These are phyloP conservation scores for Salix caprea DNA, from an alignment of 345 rosid genomes.

Conservation along the genomic window DNA sequence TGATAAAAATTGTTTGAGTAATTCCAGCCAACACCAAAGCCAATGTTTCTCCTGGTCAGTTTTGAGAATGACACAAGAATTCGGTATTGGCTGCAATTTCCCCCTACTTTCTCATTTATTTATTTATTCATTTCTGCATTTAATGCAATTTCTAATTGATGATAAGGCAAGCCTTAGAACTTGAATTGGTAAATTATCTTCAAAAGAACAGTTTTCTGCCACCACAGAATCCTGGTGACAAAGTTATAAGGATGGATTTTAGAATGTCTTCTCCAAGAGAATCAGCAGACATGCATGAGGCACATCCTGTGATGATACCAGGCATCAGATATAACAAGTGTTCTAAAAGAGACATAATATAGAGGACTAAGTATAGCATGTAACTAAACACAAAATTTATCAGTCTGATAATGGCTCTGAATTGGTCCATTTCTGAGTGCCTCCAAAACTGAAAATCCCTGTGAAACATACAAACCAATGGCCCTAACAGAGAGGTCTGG, in stretches of 20 bases:
- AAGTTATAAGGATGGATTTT: conserved; percentile 1
- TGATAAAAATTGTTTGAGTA: neutral
- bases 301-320: neutral
- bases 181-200: conserved; percentile 1
- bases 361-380: neutral
- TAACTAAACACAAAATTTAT: conserved; percentile 19
- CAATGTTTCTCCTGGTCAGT: neutral
- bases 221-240: neutral
- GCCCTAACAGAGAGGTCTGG: conserved; percentile 75
- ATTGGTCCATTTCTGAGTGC: conserved; percentile 37
- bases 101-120: neutral
- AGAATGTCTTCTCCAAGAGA: neutral
- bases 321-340: neutral
- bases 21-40: neutral
- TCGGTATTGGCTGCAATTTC: too few relatives aligned
- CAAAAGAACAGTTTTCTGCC: conserved; percentile 1
- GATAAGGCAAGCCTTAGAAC: neutral
- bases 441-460: conserved; percentile 55
- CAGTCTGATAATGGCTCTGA: conserved; percentile 29
- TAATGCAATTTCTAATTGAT: conserved; percentile 7
- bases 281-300: neutral
- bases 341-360: conserved; percentile 1
- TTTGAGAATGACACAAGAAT: too few relatives aligned
- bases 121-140: neutral
- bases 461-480: conserved; percentile 92